Conservation (phyloP, 805 yeast genomes). For the Sugiyamaella lignohabitans region DNA sequence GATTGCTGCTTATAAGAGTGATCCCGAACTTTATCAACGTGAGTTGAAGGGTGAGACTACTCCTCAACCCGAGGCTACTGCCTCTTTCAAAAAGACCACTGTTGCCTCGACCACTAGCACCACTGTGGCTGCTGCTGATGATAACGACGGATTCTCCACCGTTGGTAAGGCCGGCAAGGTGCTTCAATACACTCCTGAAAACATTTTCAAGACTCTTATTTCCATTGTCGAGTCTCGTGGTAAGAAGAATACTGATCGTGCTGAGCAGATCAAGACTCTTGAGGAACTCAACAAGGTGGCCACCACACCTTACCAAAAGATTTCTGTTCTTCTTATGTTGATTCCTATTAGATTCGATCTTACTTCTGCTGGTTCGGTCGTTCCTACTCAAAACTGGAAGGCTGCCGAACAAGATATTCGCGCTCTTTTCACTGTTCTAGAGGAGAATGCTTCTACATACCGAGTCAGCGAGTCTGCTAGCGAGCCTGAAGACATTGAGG, state of each 20-base stretch:
- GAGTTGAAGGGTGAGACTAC: constrained; percentile 24
- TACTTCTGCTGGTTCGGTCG: constrained; percentile 55
- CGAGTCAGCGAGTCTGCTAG: constrained; percentile 79
- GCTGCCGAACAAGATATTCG: constrained; percentile 56
- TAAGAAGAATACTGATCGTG: constrained; percentile 83
- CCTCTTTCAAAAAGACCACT: constrained; percentile 21
- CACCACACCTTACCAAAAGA: constrained; percentile 60
- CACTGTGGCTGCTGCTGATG: constrained; percentile 27
- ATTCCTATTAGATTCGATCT: constrained; percentile 86
- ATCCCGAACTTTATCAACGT: constrained; percentile 66
- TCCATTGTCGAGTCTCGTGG: constrained; percentile 85
- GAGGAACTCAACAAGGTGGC: constrained; percentile 51
- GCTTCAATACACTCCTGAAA: constrained; percentile 34
- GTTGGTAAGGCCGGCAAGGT: constrained; percentile 37
- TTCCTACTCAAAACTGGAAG: constrained; percentile 80
- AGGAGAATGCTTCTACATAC: constrained; percentile 49
- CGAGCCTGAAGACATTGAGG: constrained; percentile 66
- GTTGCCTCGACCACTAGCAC: constrained; percentile 21
- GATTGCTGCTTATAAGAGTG: constrained; percentile 52
- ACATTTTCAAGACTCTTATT: constrained; percentile 66
- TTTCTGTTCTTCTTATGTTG: constrained; percentile 70
- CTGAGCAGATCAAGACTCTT: constrained; percentile 66
- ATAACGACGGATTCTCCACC: constrained; percentile 34
- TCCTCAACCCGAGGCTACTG: neutral
- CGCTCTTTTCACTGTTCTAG: constrained; percentile 60